phyloP scores from a whole-genome alignment of 768 basidiomycete genomes.

The Psilocybe subaeruginosa region DNA sequence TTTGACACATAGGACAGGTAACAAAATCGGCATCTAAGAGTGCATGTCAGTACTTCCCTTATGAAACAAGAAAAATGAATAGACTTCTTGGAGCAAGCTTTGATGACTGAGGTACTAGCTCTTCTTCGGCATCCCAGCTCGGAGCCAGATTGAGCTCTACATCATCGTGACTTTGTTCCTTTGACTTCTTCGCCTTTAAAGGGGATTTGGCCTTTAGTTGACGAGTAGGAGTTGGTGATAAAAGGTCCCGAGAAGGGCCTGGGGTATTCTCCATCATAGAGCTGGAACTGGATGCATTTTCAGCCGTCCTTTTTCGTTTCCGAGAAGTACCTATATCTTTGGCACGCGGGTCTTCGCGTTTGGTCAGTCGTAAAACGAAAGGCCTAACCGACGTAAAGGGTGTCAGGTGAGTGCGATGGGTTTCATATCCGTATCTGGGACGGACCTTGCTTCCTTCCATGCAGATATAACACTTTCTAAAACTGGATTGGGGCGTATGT shows the following conservation, averaged over 20 bases:
- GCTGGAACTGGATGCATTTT: constrained; percentile 27
- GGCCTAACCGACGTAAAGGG: constrained; percentile 35
- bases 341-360: constrained; percentile 27
- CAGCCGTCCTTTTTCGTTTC: constrained; percentile 37
- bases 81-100: constrained; percentile 22
- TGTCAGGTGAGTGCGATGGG: constrained; percentile 1
- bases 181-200: constrained; percentile 23
- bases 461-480: constrained; percentile 70
- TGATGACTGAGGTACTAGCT: constrained; percentile 11
- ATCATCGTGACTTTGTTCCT: constrained; percentile 13
- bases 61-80: neutral
- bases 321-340: constrained; percentile 24
- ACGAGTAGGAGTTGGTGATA: constrained; percentile 8
- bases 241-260: constrained; percentile 22
- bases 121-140: constrained; percentile 37
- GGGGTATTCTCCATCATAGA: constrained; percentile 22
- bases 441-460: constrained; percentile 76
- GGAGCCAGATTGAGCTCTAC: constrained; percentile 25
- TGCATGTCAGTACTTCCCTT: neutral
- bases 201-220: constrained; percentile 17
- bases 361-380: constrained; percentile 44
- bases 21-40: constrained; percentile 43
- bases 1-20: constrained; percentile 65
- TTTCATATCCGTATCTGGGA: neutral
- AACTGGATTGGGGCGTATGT: constrained; percentile 68